phyloP scores from a whole-genome alignment of 331 rosid genomes.

The Stylosanthes scabra region DNA sequence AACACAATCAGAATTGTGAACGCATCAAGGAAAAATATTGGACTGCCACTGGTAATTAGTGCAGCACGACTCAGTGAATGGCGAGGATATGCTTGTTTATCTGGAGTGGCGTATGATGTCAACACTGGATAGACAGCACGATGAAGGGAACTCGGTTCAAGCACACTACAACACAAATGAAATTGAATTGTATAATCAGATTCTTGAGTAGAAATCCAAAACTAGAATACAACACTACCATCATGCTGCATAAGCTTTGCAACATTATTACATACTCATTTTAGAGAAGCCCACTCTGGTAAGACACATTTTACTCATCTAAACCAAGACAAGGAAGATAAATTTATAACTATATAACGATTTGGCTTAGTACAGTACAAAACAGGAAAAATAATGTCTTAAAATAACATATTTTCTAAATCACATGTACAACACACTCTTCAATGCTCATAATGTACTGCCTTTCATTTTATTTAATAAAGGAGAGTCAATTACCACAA shows the following conservation, averaged over 20 bases:
- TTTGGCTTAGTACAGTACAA: neutral
- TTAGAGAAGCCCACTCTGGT: conserved; percentile 7
- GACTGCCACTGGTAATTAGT: conserved; percentile 92
- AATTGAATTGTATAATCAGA: conserved; percentile 33
- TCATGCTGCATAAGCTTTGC: conserved; percentile 14
- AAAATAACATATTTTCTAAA: conserved; percentile 24
- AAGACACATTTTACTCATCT: conserved; percentile 10
- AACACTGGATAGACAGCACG: conserved; percentile 91
- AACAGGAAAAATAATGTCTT: conserved; percentile 9
- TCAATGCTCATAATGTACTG: conserved; percentile 21
- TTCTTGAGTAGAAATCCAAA: conserved; percentile 23
- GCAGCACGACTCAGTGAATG: conserved; percentile 96
- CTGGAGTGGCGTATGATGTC: conserved; percentile 84
- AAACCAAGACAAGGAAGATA: conserved; percentile 21
- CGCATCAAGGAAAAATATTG: conserved; percentile 97
- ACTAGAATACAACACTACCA: conserved; percentile 18
- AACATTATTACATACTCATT: neutral
- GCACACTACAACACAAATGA: conserved; percentile 64
- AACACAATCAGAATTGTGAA: conserved; percentile 89
- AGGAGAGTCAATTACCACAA: too few relatives aligned
- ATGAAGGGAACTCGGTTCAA: conserved; percentile 93
- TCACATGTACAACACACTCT: conserved; percentile 5
- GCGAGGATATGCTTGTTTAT: conserved; percentile 90
- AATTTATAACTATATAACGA: neutral
- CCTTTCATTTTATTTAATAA: neutral